These are phyloP conservation scores for Avena atlantica DNA, from an alignment of 176 grass and related monocot genomes.

Conservation along the genomic window DNA sequence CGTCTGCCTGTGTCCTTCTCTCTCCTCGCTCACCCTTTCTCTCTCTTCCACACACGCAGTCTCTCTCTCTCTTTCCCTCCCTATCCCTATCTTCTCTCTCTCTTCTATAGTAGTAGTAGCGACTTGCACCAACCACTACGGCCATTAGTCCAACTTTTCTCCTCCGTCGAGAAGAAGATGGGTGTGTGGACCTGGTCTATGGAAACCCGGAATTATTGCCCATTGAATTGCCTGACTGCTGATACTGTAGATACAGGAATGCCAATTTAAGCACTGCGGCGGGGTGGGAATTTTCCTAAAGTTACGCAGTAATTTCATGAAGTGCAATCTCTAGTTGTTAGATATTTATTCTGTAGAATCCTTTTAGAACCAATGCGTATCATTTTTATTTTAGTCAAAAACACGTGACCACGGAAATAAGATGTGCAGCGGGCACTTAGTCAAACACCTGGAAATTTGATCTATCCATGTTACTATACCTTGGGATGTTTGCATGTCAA, in stretches of 20 bases:
- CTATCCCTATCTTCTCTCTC: slow-evolving; percentile 54
- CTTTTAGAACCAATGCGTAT: no score
- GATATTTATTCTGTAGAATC: no score
- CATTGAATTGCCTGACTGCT: background rate
- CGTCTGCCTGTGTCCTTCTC: slow-evolving; percentile 50
- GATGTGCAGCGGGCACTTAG: no score
- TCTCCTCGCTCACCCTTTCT: slow-evolving; percentile 37
- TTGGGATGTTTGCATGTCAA: no score
- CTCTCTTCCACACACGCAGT: slow-evolving; percentile 36
- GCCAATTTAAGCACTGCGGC: background rate
- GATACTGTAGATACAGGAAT: background rate
- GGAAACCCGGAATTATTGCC: slow-evolving; percentile 41
- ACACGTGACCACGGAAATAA: no score
- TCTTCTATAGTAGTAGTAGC: slow-evolving; percentile 32
- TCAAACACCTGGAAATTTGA: no score
- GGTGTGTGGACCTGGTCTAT: slow-evolving; percentile 44
- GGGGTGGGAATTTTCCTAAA: slow-evolving; percentile 4
- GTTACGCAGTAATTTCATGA: background rate
- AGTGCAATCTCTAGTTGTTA: background rate
- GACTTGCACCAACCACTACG: slow-evolving; percentile 61
- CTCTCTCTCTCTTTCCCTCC: slow-evolving; percentile 26
- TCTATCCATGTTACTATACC: no score
- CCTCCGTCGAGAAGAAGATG: slow-evolving; percentile 34
- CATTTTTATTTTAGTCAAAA: no score
- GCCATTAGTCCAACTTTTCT: slow-evolving; percentile 51